Evolutionary conservation across 768 basidiomycete genomes (phyloP), one percentile per base, ranked within the genome.

Genomic region (Kwoniella botswanensis): DNA sequence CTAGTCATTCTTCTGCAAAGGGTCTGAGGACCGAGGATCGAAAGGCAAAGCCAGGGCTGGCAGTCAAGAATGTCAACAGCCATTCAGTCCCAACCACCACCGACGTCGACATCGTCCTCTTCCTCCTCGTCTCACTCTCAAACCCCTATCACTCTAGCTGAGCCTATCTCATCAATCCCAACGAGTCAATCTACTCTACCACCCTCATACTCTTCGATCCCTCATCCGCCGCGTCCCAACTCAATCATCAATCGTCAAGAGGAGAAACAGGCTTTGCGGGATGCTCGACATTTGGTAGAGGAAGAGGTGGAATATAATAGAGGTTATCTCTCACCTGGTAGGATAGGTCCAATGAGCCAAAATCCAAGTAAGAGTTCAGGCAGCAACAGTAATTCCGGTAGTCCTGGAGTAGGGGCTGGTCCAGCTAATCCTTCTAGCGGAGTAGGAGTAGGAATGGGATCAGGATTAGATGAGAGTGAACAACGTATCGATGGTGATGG

Each of bases 191-290:
- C 13, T 21, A 61, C 42, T 22, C 21, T 63, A 53, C 63, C 63
- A 26, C 63, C 63, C 9, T 63, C 46, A 4, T 63, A 63, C 46
- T 3, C n/a, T 3, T 63, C 63, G 0, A 24, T 52, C 22, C 63
- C 63, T 52, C 15, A 21, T 17, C 53, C 63, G 1, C 22, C 53
- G 2, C 29, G 22, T 42, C 24, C 41, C n/a, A 56, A 56, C 41
- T 29, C 64, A 55, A 56, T 50, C 11, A 59, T 67, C 55, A 59
- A 67, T 52, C 10, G 22, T n/a, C 65, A 67, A 21, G 65, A 67
- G 57, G 65, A 67, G 57, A 67, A 67, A 57, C 65, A 60, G 21
- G 65, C 65, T 29, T 50, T 58, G 22, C 46, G 65, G n/a, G 57
- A 67, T 59, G 57, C 56, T 67, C 4, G 65, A 13, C n/a, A 22